Conservation (phyloP, 2,329 filamentous ascomycete species). For the Colletotrichum chrysophilum region DNA sequence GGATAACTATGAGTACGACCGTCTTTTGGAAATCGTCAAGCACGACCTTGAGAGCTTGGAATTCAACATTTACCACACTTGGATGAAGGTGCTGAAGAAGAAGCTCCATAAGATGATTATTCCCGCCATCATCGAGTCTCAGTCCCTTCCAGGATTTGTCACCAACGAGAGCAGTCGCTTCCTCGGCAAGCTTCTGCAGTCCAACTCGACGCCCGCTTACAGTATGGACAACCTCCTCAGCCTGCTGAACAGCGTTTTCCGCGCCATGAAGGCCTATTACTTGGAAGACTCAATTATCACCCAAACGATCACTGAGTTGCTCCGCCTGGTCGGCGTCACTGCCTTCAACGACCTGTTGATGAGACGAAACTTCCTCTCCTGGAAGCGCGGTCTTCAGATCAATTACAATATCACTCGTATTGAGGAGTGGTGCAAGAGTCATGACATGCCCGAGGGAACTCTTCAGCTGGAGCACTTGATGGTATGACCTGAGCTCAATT, state of each 20-base stretch:
- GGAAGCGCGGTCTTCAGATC: slow-evolving; percentile 99
- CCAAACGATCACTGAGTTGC: slow-evolving; percentile 92
- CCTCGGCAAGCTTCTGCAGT: slow-evolving; percentile 93
- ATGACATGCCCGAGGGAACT: slow-evolving; percentile 98
- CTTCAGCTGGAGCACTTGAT: slow-evolving; percentile 97
- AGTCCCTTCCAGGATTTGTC: slow-evolving; percentile 96
- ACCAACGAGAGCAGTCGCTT: slow-evolving; percentile 99
- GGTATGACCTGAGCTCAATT: slow-evolving; percentile 55
- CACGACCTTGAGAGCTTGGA: slow-evolving; percentile 97
- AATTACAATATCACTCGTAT: slow-evolving; percentile 99
- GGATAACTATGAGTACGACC: slow-evolving; percentile 98
- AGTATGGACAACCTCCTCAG: slow-evolving; percentile 99
- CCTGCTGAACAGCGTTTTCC: slow-evolving; percentile 95
- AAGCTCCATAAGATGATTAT: slow-evolving; percentile 99
- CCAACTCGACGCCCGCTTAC: slow-evolving; percentile 90
- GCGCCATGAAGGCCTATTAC: slow-evolving; percentile 99
- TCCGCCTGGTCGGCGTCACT: slow-evolving; percentile 92
- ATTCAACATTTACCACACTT: slow-evolving; percentile 99
- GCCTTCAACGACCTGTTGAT: slow-evolving; percentile 98
- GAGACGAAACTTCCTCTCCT: slow-evolving; percentile 97
- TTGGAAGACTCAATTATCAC: slow-evolving; percentile 95
- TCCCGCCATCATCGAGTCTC: slow-evolving; percentile 97
- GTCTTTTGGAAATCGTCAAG: slow-evolving; percentile 97
- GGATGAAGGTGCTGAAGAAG: slow-evolving; percentile 99
- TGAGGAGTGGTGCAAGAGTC: slow-evolving; percentile 99